Evolutionary conservation across 441 rosid genomes (phyloP), one percentile per base, ranked within the genome.

Genomic region (Populus hybrid): DNA sequence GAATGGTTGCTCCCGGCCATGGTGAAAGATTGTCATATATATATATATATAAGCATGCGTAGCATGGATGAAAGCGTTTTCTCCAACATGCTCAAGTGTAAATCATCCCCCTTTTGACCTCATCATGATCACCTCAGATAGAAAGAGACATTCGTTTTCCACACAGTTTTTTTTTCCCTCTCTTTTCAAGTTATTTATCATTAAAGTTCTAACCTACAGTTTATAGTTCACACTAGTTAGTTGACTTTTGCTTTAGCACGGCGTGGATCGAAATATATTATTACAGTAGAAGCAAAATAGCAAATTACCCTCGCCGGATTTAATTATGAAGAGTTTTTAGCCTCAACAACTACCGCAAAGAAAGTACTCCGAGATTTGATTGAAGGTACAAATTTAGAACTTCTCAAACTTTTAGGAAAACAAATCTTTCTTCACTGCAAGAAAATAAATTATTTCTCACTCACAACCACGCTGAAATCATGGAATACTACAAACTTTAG

Each of bases 81-180:
- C 80, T 77, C 83, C 81, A 79, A 69, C 84, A 79, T 79, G 78
- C 81, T 83, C 76, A 36, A 85, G 89, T 84, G 83, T 78, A 74
- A 66, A 87, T 85, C 86, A 86, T 85, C 64, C 74, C 67, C 67
- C 73, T 70, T 77, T 69, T 85, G 84, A 85, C 85, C 85, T 82
- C 85, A 83, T 81, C 81, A 80, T 28, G 30, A 28, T 80, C 82
- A 68, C 81, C 61, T 80, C 83, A 67, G 50, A 21, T 18, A 35
- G 21, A 23, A 35, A 63, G 28, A 23, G 66, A n/a, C 64, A 59
- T 70, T 46, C 35, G 18, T 26, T 42, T 38, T 23, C 18, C 32
- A 42, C 18, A 5, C 9, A 24, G n/a, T 70, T 23, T 26, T 70
- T 21, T 40, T 70, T 42, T 16, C 2, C 20, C 5, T 72, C 10